phyloP scores from a whole-genome alignment of 1,139 yeast genomes.

The Saccharomycopsis phalli region DNA sequence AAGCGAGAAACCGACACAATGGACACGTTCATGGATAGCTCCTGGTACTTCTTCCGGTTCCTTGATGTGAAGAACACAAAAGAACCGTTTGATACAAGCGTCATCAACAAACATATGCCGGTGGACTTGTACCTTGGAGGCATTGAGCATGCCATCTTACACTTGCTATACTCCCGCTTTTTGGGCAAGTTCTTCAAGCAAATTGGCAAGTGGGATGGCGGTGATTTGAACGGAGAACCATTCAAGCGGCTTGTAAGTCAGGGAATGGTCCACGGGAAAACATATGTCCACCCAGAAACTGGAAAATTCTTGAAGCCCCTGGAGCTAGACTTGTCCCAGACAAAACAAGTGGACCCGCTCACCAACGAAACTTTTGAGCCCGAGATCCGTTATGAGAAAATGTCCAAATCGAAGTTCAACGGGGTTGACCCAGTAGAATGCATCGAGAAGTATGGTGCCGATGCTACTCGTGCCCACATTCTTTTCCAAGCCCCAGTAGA shows the following conservation, averaged over 20 bases:
- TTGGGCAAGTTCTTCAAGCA: slow-evolving; percentile 67
- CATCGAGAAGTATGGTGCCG: slow-evolving; percentile 79
- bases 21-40: slow-evolving; percentile 97
- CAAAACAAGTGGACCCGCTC: no score
- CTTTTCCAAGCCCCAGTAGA: slow-evolving; percentile 87
- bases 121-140: slow-evolving; percentile 92
- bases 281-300: slow-evolving; percentile 60
- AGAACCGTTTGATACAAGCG: slow-evolving; percentile 42
- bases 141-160: slow-evolving; percentile 92
- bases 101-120: slow-evolving; percentile 58
- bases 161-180: slow-evolving; percentile 76
- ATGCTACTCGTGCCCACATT: slow-evolving; percentile 88
- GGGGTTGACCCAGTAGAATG: slow-evolving; percentile 87
- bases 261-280: slow-evolving; percentile 96
- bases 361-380: slow-evolving; percentile 42
- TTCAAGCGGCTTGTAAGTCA: slow-evolving; percentile 74
- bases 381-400: slow-evolving; percentile 62
- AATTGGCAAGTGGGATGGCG: slow-evolving; percentile 51
- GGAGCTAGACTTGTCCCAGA: slow-evolving; percentile 43
- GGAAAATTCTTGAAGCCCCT: slow-evolving; percentile 73
- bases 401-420: slow-evolving; percentile 92
- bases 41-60: slow-evolving; percentile 91
- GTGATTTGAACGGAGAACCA: slow-evolving; percentile 58
- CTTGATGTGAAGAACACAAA: slow-evolving; percentile 58
- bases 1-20: slow-evolving; percentile 92